phyloP scores from a whole-genome alignment of 129 eudicot species.

The Flaveria trinervia region DNA sequence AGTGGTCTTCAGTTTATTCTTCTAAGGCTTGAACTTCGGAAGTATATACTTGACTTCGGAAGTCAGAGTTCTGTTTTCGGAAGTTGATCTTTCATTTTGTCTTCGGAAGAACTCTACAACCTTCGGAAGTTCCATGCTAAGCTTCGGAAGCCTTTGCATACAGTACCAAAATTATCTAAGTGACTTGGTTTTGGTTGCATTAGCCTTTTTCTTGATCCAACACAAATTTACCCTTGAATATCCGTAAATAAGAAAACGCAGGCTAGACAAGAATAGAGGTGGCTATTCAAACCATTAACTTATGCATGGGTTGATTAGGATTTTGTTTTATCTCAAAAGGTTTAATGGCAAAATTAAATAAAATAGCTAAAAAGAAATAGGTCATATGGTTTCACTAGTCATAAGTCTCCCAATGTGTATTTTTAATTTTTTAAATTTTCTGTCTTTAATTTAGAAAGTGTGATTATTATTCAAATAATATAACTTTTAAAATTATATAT shows the following conservation, averaged over 20 bases:
- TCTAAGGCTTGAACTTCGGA: no score
- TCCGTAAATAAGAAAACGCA: conserved; percentile 1
- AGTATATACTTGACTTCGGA: no score
- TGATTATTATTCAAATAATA: not conserved
- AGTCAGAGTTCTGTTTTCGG: no score
- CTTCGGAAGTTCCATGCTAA: no score
- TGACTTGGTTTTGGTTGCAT: no score
- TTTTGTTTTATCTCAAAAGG: not conserved
- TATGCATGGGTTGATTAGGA: not conserved
- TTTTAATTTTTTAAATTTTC: not conserved
- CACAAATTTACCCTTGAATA: not conserved
- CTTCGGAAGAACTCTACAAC: no score
- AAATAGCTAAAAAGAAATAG: not conserved
- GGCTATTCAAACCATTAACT: not conserved
- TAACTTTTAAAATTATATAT: not conserved
- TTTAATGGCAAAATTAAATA: not conserved
- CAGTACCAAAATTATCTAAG: no score
- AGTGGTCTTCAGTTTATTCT: no score
- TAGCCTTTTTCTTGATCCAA: no score
- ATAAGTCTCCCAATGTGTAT: not conserved
- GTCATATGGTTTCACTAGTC: not conserved
- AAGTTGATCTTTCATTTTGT: no score
- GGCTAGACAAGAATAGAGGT: not conserved
- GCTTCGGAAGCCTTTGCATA: no score
- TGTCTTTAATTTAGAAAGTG: no score